Percentiles rank a stretch among this genome's conserved stretches.
Evolutionary conservation across 2,329 filamentous ascomycete genomes (phyloP).

Genomic region (Fusarium praegraminearum): DNA sequence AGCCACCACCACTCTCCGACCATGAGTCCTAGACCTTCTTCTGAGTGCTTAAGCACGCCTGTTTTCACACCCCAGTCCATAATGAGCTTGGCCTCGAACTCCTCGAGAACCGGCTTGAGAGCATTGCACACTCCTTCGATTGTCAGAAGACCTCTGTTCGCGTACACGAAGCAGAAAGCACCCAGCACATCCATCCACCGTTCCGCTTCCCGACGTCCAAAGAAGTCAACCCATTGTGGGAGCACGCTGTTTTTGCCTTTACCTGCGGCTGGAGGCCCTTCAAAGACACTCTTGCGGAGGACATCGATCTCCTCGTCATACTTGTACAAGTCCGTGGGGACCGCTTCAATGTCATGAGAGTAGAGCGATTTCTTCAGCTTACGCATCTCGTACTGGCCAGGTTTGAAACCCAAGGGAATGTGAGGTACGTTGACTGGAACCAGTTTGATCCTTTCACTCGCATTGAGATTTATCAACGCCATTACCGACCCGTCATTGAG

Average conservation of each 20-base stretch:
- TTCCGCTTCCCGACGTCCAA: slow-evolving; percentile 66
- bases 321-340: slow-evolving; percentile 73
- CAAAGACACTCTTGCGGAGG: slow-evolving; percentile 51
- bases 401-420: slow-evolving; percentile 77
- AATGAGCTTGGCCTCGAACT: slow-evolving; percentile 71
- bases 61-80: slow-evolving; percentile 68
- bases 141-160: slow-evolving; percentile 70
- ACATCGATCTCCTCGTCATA: slow-evolving; percentile 64
- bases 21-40: slow-evolving; percentile 56
- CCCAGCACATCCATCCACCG: slow-evolving; percentile 75
- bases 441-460: slow-evolving; percentile 67
- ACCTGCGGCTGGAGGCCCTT: slow-evolving; percentile 58
- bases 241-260: slow-evolving; percentile 59
- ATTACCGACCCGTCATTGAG: slow-evolving; percentile 75
- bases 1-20: slow-evolving; percentile 78
- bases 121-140: slow-evolving; percentile 65
- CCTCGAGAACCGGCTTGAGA: slow-evolving; percentile 69
- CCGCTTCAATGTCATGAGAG: slow-evolving; percentile 70
- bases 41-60: slow-evolving; percentile 62
- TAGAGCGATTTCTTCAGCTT: slow-evolving; percentile 75
- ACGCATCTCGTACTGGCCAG: slow-evolving; percentile 77
- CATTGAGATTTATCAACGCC: slow-evolving; percentile 74
- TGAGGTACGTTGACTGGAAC: slow-evolving; percentile 66
- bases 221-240: slow-evolving; percentile 80
- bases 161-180: slow-evolving; percentile 71